Evolutionary conservation across 2,329 filamentous ascomycete species (phyloP), one percentile per base, ranked within the genome.

Genomic region (Penicillium oxalicum): DNA sequence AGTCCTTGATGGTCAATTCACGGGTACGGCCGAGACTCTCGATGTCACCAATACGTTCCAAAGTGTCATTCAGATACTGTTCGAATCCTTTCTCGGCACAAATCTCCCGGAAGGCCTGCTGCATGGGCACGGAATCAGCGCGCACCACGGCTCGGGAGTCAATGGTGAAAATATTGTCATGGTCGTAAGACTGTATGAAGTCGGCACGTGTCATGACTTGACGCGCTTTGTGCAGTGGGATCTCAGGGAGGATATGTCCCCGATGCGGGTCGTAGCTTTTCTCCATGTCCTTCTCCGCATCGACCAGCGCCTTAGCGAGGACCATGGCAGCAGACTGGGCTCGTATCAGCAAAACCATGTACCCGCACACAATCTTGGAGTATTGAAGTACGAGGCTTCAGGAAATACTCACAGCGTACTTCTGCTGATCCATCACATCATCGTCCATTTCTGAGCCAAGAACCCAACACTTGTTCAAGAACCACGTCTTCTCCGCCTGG

Each of bases 391-490:
- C 9, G 36, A 28, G 27, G 13, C 41, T 25, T 8, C 18, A n/a
- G 33, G 27, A 9, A 13, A 35, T 29, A 80, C 84, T 71, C 75
- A 89, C 86, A 40, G 91, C 88, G 76, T 89, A 96, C 68, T 97
- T 96, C 66, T 97, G 90, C 69, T 96, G 88, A 63, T 96, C 89
- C 85, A 97, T 97, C 58, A 96, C 93, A 65, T 98, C 93, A 69
- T 97, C 93, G 59, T 97, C 93, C 85, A 86, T 90, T 54, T 84
- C 83, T 52, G 72, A 75, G 13, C 87, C 87, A 1, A 91, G 75
- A 46, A 90, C 87, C 74, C 86, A 86, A 65, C 86, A 89, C 63
- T 86, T 83, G 68, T 88, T 90, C 18, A 90, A 69, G 58, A 90
- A 84, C 87, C 87, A 91, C 0, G 82, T 84, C 65, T 87, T 87